Base-by-base conservation (phyloP, 2,329 filamentous ascomycete species). In the Diplocarpon rosae region DNA sequence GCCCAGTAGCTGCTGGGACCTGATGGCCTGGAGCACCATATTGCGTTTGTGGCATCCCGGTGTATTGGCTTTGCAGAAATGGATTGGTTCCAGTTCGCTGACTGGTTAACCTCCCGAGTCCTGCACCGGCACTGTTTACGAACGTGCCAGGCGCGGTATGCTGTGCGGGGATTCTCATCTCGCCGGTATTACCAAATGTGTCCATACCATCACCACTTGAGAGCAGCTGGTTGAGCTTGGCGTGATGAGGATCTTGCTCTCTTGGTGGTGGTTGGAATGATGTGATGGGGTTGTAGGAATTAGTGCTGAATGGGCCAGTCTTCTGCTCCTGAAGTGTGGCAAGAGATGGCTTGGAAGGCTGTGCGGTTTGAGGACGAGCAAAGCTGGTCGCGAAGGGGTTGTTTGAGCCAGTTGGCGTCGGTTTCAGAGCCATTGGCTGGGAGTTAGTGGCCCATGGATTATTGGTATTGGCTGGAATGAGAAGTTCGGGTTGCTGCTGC, bases 81-180 rank as follows among this genome's bases (percentile, higher is more conserved):
- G 92, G 92, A 61, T 96, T 96, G 1, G 81, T 87, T 1, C 85
- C 86, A 15, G 51, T 88, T 70, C 43, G 71, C 62, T 48, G 70
- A 16, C 55, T 50, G 28, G 57, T 85, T 35, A 95, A 66, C 46
- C 76, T 75, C 55, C 78, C 78, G 46, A 85, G 67, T n/a, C 86
- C 85, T 31, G 83, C 72, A 39, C 92, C 92, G 6, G 92, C 88
- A 48, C 86, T 94, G 67, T 98, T 98, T 67, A 98, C 83, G 63
- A 96, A 98, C 0, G 85, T 93, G 20, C 90, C 92, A 0, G 92
- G 92, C 1, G 92, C 88, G 0, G 92, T 98, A 64, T 98, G 92
- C 62, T 98, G 92, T 2, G 92, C 81, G 1, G 92, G 92, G 52
- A 98, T 94, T 64, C 92, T 88, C 37, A 95, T 73, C 52, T 96